These are phyloP conservation scores for Hortaea sp. DNA, from an alignment of 2,329 filamentous ascomycete genomes.

Conservation along the genomic window DNA sequence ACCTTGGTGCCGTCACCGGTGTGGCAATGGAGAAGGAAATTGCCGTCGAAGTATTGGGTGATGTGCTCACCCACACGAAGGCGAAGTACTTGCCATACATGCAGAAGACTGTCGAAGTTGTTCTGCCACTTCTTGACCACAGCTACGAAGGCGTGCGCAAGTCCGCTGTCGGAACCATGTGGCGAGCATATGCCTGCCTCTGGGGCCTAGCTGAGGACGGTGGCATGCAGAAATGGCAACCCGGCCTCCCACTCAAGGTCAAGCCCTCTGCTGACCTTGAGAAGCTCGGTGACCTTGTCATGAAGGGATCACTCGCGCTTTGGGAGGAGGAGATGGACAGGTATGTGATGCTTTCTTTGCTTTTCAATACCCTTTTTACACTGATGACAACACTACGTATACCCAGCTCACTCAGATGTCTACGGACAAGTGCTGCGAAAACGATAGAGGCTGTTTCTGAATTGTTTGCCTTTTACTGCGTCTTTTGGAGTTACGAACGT, in stretches of 20 bases:
- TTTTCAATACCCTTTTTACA: constrained; percentile 16
- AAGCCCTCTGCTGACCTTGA: constrained; percentile 68
- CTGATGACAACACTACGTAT: constrained; percentile 90
- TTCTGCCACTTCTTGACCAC: constrained; percentile 75
- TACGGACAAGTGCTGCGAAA: constrained; percentile 23
- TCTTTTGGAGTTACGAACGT: constrained; percentile 15
- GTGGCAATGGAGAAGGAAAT: constrained; percentile 96
- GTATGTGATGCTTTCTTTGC: constrained; percentile 49
- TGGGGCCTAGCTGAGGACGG: constrained; percentile 79
- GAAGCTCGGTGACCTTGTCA: constrained; percentile 77
- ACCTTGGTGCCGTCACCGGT: constrained; percentile 73
- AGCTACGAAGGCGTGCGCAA: constrained; percentile 89
- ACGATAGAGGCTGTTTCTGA: constrained; percentile 41
- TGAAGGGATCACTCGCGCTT: constrained; percentile 70
- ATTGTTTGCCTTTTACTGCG: constrained; percentile 2
- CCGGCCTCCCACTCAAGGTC: constrained; percentile 73
- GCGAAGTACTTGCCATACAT: constrained; percentile 73
- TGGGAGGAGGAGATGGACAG: constrained; percentile 89
- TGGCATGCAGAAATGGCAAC: constrained; percentile 71
- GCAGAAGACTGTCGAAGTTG: constrained; percentile 73
- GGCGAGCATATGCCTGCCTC: constrained; percentile 85
- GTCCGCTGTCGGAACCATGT: constrained; percentile 80
- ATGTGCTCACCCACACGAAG: constrained; percentile 81
- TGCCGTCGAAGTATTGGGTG: constrained; percentile 85
- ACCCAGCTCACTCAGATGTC: constrained; percentile 99